These are phyloP conservation scores for Astragalus glycyphyllos DNA, from an alignment of 306 rosid genomes.

Conservation along the genomic window DNA sequence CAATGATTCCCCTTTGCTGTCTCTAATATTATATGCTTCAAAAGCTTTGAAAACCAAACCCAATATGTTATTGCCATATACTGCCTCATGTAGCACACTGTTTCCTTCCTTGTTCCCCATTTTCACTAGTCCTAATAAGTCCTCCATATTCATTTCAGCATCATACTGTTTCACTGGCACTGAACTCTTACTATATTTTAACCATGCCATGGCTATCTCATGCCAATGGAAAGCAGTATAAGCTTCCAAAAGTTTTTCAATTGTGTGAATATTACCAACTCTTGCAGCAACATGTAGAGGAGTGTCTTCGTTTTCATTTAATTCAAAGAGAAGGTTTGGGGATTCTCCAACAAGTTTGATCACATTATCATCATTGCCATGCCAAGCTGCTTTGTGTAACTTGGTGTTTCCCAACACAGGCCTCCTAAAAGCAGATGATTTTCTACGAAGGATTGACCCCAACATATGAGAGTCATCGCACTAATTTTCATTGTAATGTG, in stretches of 20 bases:
- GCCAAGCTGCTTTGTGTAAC: neutral
- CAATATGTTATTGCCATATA: neutral
- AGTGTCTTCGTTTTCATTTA: neutral
- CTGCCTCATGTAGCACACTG: constrained; percentile 31
- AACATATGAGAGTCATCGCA: too few relatives aligned
- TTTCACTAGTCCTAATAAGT: neutral
- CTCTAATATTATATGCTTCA: neutral
- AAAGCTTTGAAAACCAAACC: neutral
- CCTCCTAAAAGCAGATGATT: neutral
- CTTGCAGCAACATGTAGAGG: constrained; percentile 38
- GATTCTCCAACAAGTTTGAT: neutral
- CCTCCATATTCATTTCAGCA: neutral
- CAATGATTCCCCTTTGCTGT: neutral
- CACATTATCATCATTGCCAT: constrained; percentile 10
- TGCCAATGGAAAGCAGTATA: neutral
- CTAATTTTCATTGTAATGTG: too few relatives aligned
- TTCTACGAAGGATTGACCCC: too few relatives aligned
- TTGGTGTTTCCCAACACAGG: neutral
- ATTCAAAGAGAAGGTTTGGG: neutral
- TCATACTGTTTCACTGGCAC: neutral
- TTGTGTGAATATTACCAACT: neutral
- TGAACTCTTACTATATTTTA: neutral
- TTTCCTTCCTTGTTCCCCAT: neutral
- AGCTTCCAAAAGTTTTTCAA: neutral
- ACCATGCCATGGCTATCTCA: neutral